These are phyloP conservation scores for Dryas integrifolia DNA, from an alignment of 331 rosid genomes.

Conservation along the genomic window DNA sequence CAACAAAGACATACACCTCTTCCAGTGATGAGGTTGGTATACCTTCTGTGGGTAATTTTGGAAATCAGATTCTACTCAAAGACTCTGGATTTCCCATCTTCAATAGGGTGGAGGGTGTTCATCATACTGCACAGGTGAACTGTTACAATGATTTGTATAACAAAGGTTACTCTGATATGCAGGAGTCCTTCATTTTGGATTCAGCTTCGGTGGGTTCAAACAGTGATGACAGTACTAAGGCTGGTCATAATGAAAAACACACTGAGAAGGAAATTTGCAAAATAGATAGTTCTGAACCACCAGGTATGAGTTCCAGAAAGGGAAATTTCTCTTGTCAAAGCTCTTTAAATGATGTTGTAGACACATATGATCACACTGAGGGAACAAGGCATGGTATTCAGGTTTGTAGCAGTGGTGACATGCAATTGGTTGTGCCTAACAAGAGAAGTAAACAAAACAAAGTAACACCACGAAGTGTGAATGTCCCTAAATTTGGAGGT, in stretches of 20 bases:
- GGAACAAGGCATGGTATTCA: constrained; percentile 35
- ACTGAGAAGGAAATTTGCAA: constrained; percentile 34
- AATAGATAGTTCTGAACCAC: constrained; percentile 25
- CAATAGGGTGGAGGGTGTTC: constrained; percentile 28
- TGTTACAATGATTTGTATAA: constrained; percentile 31
- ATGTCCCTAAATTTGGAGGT: constrained; percentile 43
- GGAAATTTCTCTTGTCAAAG: constrained; percentile 33
- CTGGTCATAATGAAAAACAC: constrained; percentile 31
- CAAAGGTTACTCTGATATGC: constrained; percentile 20
- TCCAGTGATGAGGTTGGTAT: constrained; percentile 29
- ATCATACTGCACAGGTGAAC: constrained; percentile 21
- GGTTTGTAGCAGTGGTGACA: constrained; percentile 31
- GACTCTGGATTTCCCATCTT: constrained; percentile 23
- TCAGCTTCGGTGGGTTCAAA: constrained; percentile 40
- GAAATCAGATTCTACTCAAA: constrained; percentile 27
- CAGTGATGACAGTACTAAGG: constrained; percentile 36
- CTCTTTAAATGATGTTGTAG: constrained; percentile 22
- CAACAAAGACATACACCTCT: constrained; percentile 31
- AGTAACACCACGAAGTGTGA: constrained; percentile 38
- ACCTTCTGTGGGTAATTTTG: constrained; percentile 31
- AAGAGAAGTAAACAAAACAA: constrained; percentile 57
- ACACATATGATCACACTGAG: constrained; percentile 38
- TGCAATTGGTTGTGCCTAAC: constrained; percentile 16
- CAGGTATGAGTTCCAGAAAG: constrained; percentile 33
- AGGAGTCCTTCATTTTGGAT: constrained; percentile 41